Evolutionary conservation across 2,329 filamentous ascomycete genomes (phyloP), one percentile per base, ranked within the genome.

Genomic region (Botryotinia narcissicola): DNA sequence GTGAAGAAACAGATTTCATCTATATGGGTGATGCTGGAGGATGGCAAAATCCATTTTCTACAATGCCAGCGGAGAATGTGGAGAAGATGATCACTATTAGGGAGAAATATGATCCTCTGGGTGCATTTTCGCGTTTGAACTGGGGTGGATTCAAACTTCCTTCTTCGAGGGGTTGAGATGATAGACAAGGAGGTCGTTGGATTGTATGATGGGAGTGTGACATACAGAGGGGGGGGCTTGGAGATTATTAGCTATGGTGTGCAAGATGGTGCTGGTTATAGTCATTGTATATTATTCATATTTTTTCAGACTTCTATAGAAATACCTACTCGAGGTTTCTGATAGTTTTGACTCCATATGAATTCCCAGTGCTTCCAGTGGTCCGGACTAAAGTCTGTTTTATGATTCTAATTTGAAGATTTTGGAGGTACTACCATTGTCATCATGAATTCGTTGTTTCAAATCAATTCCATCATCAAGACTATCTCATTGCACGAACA

Each of bases 51-150:
- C 74, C 76, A 0, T 83, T 84, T 35, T 54, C 69, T 18, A 76
- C 80, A 1, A 83, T 83, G 73, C 82, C 82, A 0, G 69, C 75
- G 32, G 76, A 78, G 48, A 83, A 82, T 69, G 68, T 83, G 51
- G 73, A 77, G 18, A 79, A 75, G 16, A 70, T 81, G 74, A 77
- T 75, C 71, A 61, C 20, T 3, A 73, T 80, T 44, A 73, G 78
- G 7, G 74, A 71, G 20, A 77, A 75, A 40, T 80, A 79, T 73
- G 80, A 82, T 71, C 77, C 77, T 0, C 51, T 68, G 14, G 71
- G 72, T 29, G 76, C 79, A 0, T 82, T 81, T 61, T 78, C 79
- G 70, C 74, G 62, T 32, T 75, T 79, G 44, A 73, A 77, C 63
- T 77, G 75, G 35, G 79, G 78, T 51, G 78, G 80, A 1, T 80